Conservation (phyloP, 495 filamentous ascomycete species). For the Penicillium crystallinum region DNA sequence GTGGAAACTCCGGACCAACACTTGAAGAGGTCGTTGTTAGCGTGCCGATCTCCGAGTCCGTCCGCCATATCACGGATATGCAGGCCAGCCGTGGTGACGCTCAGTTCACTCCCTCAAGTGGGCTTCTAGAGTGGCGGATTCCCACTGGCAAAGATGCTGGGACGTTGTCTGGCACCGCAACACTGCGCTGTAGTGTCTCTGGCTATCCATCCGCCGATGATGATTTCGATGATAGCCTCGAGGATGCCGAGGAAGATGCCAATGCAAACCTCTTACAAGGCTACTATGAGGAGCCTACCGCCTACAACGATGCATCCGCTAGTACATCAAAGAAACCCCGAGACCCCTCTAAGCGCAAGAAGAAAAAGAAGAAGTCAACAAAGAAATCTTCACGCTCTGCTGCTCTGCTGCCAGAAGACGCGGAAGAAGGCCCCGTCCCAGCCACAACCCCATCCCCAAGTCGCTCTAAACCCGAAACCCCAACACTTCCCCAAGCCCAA, state of each 20-base stretch:
- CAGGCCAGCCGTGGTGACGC: slow-evolving; percentile 81
- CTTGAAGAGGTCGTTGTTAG: slow-evolving; percentile 79
- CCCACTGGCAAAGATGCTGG: slow-evolving; percentile 58
- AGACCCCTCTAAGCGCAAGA: slow-evolving; percentile 34
- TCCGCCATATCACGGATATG: slow-evolving; percentile 84
- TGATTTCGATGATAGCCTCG: slow-evolving; percentile 54
- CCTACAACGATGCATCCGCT: slow-evolving; percentile 29
- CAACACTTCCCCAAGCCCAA: slow-evolving; percentile 14
- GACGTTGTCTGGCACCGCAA: slow-evolving; percentile 59
- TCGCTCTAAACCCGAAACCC: slow-evolving; percentile 26
- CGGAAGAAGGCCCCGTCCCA: slow-evolving; percentile 16
- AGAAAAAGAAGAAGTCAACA: slow-evolving; percentile 37
- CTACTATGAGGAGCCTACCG: slow-evolving; percentile 52
- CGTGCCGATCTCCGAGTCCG: slow-evolving; percentile 72
- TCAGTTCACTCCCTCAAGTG: slow-evolving; percentile 65
- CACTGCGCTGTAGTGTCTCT: slow-evolving; percentile 73
- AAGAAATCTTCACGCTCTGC: slow-evolving; percentile 35
- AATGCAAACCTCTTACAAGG: slow-evolving; percentile 43
- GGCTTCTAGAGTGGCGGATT: slow-evolving; percentile 77
- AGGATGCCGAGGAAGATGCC: slow-evolving; percentile 37
- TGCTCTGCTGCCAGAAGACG: slow-evolving; percentile 24
- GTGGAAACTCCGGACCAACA: slow-evolving; percentile 46
- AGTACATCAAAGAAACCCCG: slow-evolving; percentile 19
- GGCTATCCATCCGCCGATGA: slow-evolving; percentile 51
- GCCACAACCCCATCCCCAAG: slow-evolving; percentile 18